Base-by-base conservation (phyloP, 176 grass and related monocot species). In the Canna indica region DNA sequence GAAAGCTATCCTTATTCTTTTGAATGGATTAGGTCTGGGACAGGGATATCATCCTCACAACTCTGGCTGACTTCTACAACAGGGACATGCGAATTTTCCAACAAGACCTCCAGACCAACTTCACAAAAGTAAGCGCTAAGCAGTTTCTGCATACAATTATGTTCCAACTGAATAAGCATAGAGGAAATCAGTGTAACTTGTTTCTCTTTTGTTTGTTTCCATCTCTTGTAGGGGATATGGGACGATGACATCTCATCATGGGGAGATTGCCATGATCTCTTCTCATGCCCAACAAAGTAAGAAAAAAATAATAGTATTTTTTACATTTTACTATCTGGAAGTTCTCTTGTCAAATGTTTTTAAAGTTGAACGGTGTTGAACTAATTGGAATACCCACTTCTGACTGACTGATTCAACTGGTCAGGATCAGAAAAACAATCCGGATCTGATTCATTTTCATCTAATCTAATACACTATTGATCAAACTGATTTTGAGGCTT, bases 21-120 rank as follows among this genome's bases (percentile, higher is more conserved):
- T 75, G 8, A 71, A 28, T 61, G 74, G 61, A 80, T 9, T 80
- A 96, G 91, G 88, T 96, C 22, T 91, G 91, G 91, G 91, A 91
- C 72, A 84, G 88, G 71, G 91, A 96, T 67, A 91, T 91, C 75
- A 91, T 96, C 47, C 83, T 83, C 53, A 96, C 85, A 18, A 81
- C 83, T 18, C 67, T 91, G 1, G 77, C 81, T 28, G 81, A 88
- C 5, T 78, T 79, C 56, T 96, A 88, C 63, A 69, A 54, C 48
- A 96, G 88, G 54, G 83, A 86, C 53, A 75, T 96, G 78, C 70
- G 24, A 53, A 26, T 36, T 28, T 91, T 96, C 70, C 80, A 85
- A 71, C 78, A 86, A 67, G 83, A 96, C 12, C 83, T 91, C 5
- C 59, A 69, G 44, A 58, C 78, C 26, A 91, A 88, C 75, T 68